phyloP scores from a whole-genome alignment of 768 basidiomycete genomes.

The Saitozyma podzolica region DNA sequence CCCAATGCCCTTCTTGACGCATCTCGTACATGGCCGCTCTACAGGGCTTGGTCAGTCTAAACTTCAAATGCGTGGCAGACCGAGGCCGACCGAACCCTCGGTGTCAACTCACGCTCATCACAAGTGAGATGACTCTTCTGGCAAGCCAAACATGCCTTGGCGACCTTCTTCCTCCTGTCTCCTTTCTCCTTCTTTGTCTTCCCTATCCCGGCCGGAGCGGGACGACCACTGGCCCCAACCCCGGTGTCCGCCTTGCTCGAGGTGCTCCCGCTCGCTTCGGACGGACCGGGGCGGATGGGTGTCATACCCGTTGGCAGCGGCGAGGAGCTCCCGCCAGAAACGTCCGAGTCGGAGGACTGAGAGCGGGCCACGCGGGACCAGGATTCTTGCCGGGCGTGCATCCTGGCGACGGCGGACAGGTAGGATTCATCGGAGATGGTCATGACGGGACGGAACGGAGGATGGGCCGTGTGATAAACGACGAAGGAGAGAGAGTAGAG shows the following conservation, averaged over 20 bases:
- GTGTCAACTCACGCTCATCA: slow-evolving; percentile 76
- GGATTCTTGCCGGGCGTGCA: slow-evolving; percentile 27
- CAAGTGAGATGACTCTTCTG: slow-evolving; percentile 99
- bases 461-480: too few relatives aligned
- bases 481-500: too few relatives aligned
- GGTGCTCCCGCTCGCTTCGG: neutral
- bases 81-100: neutral
- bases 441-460: too few relatives aligned
- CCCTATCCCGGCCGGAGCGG: neutral
- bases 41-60: slow-evolving; percentile 1
- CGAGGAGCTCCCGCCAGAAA: slow-evolving; percentile 10
- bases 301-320: too few relatives aligned
- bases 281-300: slow-evolving; percentile 10
- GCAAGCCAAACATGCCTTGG: slow-evolving; percentile 87
- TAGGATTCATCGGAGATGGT: too few relatives aligned
- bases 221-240: slow-evolving; percentile 9
- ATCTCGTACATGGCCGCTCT: slow-evolving; percentile 96
- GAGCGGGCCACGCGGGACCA: slow-evolving; percentile 24
- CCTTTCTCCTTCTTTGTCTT: slow-evolving; percentile 17
- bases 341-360: slow-evolving; percentile 23
- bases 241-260: slow-evolving; percentile 3
- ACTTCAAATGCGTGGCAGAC: neutral
- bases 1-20: slow-evolving; percentile 88
- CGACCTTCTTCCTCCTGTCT: slow-evolving; percentile 40
- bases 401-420: slow-evolving; percentile 7